These are phyloP conservation scores for Raddia distichophylla DNA, from an alignment of 176 grass and related monocot species.

Conservation along the genomic window DNA sequence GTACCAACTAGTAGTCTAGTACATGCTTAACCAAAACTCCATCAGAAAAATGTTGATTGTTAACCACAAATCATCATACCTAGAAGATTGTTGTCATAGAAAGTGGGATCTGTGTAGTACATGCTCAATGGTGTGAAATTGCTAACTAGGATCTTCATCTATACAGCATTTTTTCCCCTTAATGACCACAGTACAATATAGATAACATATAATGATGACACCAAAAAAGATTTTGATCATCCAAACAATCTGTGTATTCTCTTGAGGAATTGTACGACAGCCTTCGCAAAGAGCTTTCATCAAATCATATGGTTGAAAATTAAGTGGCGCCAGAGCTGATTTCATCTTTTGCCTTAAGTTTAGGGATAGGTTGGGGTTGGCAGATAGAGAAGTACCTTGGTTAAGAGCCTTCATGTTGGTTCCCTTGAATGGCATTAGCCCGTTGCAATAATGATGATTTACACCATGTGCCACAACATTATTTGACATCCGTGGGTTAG, in stretches of 20 bases:
- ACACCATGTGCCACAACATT: slow-evolving; percentile 36
- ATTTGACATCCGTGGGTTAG: slow-evolving; percentile 42
- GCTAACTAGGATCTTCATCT: background rate
- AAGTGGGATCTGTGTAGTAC: background rate
- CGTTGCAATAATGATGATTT: slow-evolving; percentile 56
- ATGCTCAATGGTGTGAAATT: background rate
- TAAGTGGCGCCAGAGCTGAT: background rate
- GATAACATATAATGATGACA: background rate
- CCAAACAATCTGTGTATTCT: background rate
- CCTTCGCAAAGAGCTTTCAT: background rate
- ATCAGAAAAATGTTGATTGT: background rate
- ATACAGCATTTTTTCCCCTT: background rate
- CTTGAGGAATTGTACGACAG: background rate
- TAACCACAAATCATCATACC: background rate
- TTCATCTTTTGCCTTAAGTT: background rate
- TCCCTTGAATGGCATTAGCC: slow-evolving; percentile 60
- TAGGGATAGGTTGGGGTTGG: background rate
- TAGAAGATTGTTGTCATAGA: background rate
- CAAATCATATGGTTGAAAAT: background rate
- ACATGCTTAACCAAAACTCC: background rate
- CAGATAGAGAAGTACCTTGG: slow-evolving; percentile 58
- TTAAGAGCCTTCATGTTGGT: slow-evolving; percentile 56
- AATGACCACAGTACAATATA: background rate
- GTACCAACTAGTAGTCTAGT: background rate
- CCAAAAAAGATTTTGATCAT: background rate